phyloP scores from a whole-genome alignment of 306 rosid species.

The Cicer cuneatum region DNA sequence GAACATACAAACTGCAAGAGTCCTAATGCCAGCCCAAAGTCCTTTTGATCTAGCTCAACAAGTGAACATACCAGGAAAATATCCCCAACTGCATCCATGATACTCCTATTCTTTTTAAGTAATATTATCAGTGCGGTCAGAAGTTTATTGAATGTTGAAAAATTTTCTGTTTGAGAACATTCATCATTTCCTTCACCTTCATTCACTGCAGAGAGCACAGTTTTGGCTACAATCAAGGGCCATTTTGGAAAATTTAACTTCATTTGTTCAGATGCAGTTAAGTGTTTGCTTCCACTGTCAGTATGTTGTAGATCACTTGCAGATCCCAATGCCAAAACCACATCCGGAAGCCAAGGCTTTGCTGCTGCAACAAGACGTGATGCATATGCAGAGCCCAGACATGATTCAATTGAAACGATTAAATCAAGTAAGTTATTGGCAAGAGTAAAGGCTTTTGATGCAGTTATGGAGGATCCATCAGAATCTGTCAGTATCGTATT shows the following conservation, averaged over 20 bases:
- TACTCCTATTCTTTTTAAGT: slow-evolving; percentile 57
- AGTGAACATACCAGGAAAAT: slow-evolving; percentile 65
- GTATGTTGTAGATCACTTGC: slow-evolving; percentile 47
- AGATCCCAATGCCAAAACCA: slow-evolving; percentile 75
- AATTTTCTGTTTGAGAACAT: slow-evolving; percentile 44
- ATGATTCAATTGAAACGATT: slow-evolving; percentile 60
- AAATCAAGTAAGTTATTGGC: slow-evolving; percentile 74
- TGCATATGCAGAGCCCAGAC: slow-evolving; percentile 68
- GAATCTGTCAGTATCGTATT: slow-evolving; percentile 53
- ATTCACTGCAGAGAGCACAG: slow-evolving; percentile 52
- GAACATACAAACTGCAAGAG: slow-evolving; percentile 69
- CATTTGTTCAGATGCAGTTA: slow-evolving; percentile 46
- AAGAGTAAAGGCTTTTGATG: slow-evolving; percentile 57
- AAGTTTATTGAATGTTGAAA: slow-evolving; percentile 64
- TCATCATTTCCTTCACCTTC: slow-evolving; percentile 57
- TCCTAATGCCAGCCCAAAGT: slow-evolving; percentile 64
- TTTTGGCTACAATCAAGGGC: slow-evolving; percentile 65
- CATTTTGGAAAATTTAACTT: slow-evolving; percentile 67
- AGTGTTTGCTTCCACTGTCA: slow-evolving; percentile 45
- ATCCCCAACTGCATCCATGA: slow-evolving; percentile 69
- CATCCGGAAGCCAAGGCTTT: slow-evolving; percentile 91
- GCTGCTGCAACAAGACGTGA: slow-evolving; percentile 66
- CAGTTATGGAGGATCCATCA: slow-evolving; percentile 53
- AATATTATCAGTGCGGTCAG: slow-evolving; percentile 52
- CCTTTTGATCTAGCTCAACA: slow-evolving; percentile 65